Percentiles rank a stretch among this genome's conserved stretches.
Conservation (phyloP, 441 rosid genomes). For the Euphorbia schlechtendalii region DNA sequence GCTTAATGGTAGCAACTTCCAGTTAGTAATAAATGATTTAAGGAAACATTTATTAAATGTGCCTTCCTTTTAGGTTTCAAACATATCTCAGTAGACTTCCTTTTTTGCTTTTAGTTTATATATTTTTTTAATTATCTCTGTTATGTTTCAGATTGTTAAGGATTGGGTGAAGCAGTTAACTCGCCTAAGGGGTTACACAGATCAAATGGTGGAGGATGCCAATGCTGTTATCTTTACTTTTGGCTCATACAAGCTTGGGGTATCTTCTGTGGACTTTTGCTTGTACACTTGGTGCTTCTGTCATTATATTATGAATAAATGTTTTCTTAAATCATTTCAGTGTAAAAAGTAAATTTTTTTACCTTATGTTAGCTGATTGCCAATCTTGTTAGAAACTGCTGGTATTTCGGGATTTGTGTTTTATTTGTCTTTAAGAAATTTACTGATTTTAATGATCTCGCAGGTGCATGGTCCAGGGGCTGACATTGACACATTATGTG, state of each 20-base stretch:
- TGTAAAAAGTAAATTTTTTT: too few relatives aligned
- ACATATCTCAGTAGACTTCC: not conserved
- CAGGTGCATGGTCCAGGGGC: slow-evolving; percentile 77
- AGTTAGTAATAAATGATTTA: too few relatives aligned
- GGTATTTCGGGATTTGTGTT: too few relatives aligned
- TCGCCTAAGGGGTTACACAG: slow-evolving; percentile 46
- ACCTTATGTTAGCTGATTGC: too few relatives aligned
- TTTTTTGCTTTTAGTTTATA: not conserved
- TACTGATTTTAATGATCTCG: slow-evolving; percentile 7
- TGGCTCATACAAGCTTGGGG: slow-evolving; percentile 72
- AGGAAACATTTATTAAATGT: too few relatives aligned
- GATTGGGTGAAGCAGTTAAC: slow-evolving; percentile 68
- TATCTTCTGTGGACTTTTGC: slow-evolving; percentile 1
- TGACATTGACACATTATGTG: slow-evolving; percentile 60
- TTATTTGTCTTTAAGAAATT: not conserved
- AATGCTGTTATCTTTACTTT: slow-evolving; percentile 62
- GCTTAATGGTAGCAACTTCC: not conserved
- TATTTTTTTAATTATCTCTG: not conserved
- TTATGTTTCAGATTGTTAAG: slow-evolving; percentile 37
- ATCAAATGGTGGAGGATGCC: slow-evolving; percentile 71
- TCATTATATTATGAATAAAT: not conserved
- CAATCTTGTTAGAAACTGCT: too few relatives aligned
- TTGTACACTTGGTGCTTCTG: not conserved
- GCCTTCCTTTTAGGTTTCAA: too few relatives aligned
- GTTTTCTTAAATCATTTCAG: too few relatives aligned